Evolutionary conservation across 2,329 filamentous ascomycete genomes (phyloP).

Genomic region (Pyrenochaeta sp.): DNA sequence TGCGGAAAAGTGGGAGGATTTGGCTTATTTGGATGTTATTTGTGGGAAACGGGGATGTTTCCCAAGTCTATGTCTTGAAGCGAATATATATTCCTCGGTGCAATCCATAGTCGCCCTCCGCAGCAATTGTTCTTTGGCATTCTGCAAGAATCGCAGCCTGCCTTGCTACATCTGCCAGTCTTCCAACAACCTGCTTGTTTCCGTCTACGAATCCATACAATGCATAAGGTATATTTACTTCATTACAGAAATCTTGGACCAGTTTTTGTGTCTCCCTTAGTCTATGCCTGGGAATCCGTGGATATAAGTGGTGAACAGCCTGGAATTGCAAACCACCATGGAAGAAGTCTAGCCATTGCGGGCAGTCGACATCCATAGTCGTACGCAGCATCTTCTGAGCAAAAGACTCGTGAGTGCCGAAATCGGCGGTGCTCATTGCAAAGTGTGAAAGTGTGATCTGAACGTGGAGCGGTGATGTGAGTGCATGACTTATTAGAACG

Average conservation of each 20-base stretch:
- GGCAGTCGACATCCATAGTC: slow-evolving; percentile 78
- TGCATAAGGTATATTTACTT: slow-evolving; percentile 70
- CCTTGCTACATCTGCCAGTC: slow-evolving; percentile 66
- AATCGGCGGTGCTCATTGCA: slow-evolving; percentile 73
- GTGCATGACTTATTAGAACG: slow-evolving; percentile 69
- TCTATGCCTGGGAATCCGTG: slow-evolving; percentile 74
- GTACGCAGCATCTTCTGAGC: slow-evolving; percentile 74
- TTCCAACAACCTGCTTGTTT: slow-evolving; percentile 65
- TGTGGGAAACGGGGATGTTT: too few relatives aligned
- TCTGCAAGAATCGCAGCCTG: slow-evolving; percentile 68
- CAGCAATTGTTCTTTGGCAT: slow-evolving; percentile 57
- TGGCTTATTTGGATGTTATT: too few relatives aligned
- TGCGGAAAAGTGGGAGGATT: too few relatives aligned
- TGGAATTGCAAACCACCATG: slow-evolving; percentile 79
- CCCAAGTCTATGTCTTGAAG: not conserved
- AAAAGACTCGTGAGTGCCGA: slow-evolving; percentile 72
- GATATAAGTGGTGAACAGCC: slow-evolving; percentile 74
- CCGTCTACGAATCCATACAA: slow-evolving; percentile 69
- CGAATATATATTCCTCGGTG: slow-evolving; percentile 23
- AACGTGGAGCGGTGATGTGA: slow-evolving; percentile 74
- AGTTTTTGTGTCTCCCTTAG: slow-evolving; percentile 67
- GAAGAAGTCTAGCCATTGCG: slow-evolving; percentile 74
- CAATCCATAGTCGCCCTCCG: slow-evolving; percentile 42
- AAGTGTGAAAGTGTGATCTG: slow-evolving; percentile 78
- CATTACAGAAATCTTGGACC: slow-evolving; percentile 70